phyloP scores from a whole-genome alignment of 306 rosid genomes.

The Astragalus glycyphyllos region DNA sequence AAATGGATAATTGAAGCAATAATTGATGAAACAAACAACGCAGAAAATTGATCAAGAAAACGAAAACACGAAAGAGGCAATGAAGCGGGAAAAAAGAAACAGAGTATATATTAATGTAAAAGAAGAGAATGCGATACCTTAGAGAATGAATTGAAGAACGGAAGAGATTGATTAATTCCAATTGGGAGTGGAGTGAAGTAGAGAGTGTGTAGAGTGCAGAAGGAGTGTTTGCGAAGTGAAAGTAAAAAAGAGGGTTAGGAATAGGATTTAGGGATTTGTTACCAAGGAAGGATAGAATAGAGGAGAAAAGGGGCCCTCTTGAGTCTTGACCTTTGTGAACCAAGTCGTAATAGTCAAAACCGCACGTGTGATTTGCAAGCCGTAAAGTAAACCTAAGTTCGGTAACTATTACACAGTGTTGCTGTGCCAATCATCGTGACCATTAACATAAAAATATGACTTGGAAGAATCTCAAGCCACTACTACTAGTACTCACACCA shows the following conservation, averaged over 20 bases:
- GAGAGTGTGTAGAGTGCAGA: background rate
- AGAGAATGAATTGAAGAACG: constrained; percentile 21
- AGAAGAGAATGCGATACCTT: constrained; percentile 44
- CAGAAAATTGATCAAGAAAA: constrained; percentile 36
- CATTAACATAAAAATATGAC: too few relatives aligned
- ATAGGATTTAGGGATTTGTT: constrained; percentile 47
- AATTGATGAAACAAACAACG: background rate
- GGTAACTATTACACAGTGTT: too few relatives aligned
- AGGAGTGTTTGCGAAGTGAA: constrained; percentile 16
- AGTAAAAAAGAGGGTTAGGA: constrained; percentile 19
- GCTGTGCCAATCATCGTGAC: too few relatives aligned
- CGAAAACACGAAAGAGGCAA: background rate
- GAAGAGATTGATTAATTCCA: constrained; percentile 24
- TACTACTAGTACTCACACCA: too few relatives aligned
- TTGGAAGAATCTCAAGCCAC: too few relatives aligned
- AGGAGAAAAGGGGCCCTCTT: background rate
- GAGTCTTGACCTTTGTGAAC: too few relatives aligned
- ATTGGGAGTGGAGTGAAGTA: constrained; percentile 40
- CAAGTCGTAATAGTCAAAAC: too few relatives aligned
- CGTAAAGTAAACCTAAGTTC: too few relatives aligned
- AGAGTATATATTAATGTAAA: background rate
- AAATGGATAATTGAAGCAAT: constrained; percentile 43
- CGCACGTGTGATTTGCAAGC: too few relatives aligned
- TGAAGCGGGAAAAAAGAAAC: constrained; percentile 26
- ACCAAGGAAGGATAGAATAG: background rate